Evolutionary conservation across 1,284 basidiomycete species (phyloP).

Genomic region (Puccinia hordei): DNA sequence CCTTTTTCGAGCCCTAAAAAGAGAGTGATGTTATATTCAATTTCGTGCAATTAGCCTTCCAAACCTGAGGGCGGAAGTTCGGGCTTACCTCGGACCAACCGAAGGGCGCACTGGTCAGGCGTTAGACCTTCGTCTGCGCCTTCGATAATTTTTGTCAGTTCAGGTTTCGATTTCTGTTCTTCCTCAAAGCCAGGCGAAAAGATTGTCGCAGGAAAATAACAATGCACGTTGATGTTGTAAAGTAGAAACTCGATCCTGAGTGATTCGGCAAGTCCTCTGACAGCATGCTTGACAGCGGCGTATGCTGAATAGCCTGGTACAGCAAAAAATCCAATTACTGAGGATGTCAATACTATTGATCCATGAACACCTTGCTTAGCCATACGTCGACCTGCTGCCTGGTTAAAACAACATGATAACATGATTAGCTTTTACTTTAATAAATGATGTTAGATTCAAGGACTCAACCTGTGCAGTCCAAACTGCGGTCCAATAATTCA

Average conservation of each 20-base stretch:
- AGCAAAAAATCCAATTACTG: slow-evolving; percentile 77
- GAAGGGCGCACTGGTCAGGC: slow-evolving; percentile 69
- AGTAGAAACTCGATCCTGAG: slow-evolving; percentile 79
- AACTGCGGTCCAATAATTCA: slow-evolving; percentile 41
- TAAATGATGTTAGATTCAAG: neutral
- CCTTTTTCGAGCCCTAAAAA: slow-evolving; percentile 70
- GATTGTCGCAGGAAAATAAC: slow-evolving; percentile 86
- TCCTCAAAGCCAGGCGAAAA: slow-evolving; percentile 75
- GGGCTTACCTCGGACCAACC: slow-evolving; percentile 68
- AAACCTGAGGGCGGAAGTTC: neutral
- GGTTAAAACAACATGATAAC: slow-evolving; percentile 14
- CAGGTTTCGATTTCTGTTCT: slow-evolving; percentile 81
- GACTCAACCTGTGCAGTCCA: slow-evolving; percentile 45
- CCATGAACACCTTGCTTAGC: slow-evolving; percentile 65
- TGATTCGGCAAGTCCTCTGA: slow-evolving; percentile 83
- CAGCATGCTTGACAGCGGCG: slow-evolving; percentile 82
- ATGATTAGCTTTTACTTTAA: neutral
- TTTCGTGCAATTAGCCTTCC: neutral
- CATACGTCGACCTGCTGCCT: slow-evolving; percentile 76
- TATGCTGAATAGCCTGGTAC: slow-evolving; percentile 84
- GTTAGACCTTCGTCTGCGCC: slow-evolving; percentile 71
- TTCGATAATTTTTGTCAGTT: slow-evolving; percentile 77
- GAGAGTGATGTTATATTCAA: neutral
- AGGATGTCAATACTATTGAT: slow-evolving; percentile 76
- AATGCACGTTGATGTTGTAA: slow-evolving; percentile 77